Conservation (phyloP, 2,329 filamentous ascomycete genomes). For the Trichoderma semiorbis region DNA sequence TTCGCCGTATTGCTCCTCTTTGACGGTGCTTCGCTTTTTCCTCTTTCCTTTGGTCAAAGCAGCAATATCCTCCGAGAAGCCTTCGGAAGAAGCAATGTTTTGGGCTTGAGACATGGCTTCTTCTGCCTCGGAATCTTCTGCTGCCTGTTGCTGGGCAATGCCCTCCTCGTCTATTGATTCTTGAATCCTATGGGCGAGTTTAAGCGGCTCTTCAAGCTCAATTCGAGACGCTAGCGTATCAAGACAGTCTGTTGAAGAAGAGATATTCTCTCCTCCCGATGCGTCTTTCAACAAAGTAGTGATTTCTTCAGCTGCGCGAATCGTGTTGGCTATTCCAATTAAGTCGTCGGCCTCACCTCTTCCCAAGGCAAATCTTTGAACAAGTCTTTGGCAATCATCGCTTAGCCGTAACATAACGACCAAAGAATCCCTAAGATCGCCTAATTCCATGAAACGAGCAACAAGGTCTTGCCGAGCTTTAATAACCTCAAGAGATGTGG, state of each 20-base stretch:
- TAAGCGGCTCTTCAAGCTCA: conserved; percentile 61
- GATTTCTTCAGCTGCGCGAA: conserved; percentile 69
- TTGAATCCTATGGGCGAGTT: conserved; percentile 68
- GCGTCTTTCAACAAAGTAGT: conserved; percentile 42
- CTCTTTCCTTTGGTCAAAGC: conserved; percentile 53
- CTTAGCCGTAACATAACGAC: conserved; percentile 66
- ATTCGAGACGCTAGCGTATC: conserved; percentile 53
- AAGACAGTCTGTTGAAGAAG: conserved; percentile 35
- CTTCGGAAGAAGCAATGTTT: conserved; percentile 65
- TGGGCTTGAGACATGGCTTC: conserved; percentile 72
- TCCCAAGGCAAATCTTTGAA: conserved; percentile 91
- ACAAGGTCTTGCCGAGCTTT: conserved; percentile 79
- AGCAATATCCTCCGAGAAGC: conserved; percentile 53
- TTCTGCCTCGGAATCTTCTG: conserved; percentile 67
- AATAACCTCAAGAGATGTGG: conserved; percentile 79
- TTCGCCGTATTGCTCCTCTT: conserved; percentile 58
- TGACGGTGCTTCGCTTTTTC: conserved; percentile 45
- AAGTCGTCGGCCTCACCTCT: conserved; percentile 91
- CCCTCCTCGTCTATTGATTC: conserved; percentile 90
- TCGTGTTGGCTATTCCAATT: conserved; percentile 75
- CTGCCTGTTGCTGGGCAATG: conserved; percentile 72
- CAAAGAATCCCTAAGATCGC: conserved; percentile 67
- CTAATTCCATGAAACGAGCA: conserved; percentile 64
- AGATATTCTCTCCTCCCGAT: conserved; percentile 17
- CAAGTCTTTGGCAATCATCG: conserved; percentile 81